Base-by-base conservation (phyloP, 2,329 filamentous ascomycete species). In the Penicillium sp. region DNA sequence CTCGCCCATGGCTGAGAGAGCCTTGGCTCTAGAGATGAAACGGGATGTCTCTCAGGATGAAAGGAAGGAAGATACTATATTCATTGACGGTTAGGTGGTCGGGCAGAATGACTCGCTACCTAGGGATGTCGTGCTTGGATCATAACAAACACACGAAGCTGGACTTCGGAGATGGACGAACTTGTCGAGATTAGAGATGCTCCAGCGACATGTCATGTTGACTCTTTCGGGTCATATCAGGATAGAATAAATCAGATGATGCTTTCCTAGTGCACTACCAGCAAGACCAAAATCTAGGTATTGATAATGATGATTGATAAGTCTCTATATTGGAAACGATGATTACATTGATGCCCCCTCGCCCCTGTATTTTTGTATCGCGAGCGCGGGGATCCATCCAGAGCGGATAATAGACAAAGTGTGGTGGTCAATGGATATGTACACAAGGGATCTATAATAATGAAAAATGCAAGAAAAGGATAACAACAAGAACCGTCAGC, bases 391-490 rank as follows among this genome's bases (percentile, higher is more conserved):
- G 5, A 27, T 12, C n/a, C n/a, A 19, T 33, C 33, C 12, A 30
- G 18, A 30, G 22, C 10, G 18, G 33, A 11, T 35, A 40, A 36
- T 49, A 46, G 25, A 50, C 41, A 40, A 34, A 40, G 19, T 31
- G 33, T 6, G 33, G 13, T 31, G 40, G 28, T 35, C 47, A 18
- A 46, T 50, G 47, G 13, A 35, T 50, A 50, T 50, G 47, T 50
- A 50, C 47, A 35, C 44, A 18, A 25, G 42, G 35, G 25, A 25
- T 50, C 41, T 50, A 50, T 49, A 19, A 35, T 30, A 25, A 12
- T 31, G 28, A 14, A 14, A 25, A 40, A 30, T 25, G 28, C n/a
- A 38, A 42, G 11, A 22, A 31, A 43, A 27, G 34, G 35, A 18
- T 22, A 37, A 42, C 13, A 43, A 19, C 9, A 8, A 3, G 3